phyloP scores from a whole-genome alignment of 2,329 filamentous ascomycete genomes.

The Epichloe aotearoae region DNA sequence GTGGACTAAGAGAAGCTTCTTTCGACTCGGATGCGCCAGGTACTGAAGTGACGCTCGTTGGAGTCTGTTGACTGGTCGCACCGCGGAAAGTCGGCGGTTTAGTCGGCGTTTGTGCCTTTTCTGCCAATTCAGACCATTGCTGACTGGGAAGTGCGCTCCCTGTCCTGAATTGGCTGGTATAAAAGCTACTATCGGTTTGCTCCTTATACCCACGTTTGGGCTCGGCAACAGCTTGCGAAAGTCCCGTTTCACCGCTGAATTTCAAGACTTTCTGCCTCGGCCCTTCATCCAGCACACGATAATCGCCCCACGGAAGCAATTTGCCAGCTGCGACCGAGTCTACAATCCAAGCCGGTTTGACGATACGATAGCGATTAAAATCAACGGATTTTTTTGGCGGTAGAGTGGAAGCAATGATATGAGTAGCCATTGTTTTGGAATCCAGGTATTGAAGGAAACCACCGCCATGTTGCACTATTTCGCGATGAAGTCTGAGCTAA shows the following conservation, averaged over 20 bases:
- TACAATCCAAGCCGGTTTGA: conserved; percentile 87
- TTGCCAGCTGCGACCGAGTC: conserved; percentile 76
- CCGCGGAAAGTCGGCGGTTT: conserved; percentile 4
- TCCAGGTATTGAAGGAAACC: conserved; percentile 91
- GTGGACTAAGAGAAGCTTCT: neutral
- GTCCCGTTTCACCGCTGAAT: conserved; percentile 46
- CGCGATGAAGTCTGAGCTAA: conserved; percentile 49
- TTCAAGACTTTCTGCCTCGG: conserved; percentile 65
- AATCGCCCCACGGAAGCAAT: conserved; percentile 74
- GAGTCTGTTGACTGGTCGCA: neutral
- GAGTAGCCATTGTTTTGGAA: conserved; percentile 86
- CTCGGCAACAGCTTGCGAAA: conserved; percentile 50
- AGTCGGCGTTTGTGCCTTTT: conserved; percentile 14
- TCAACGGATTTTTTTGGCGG: conserved; percentile 94
- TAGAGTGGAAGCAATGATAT: conserved; percentile 83
- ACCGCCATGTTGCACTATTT: conserved; percentile 88
- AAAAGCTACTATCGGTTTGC: conserved; percentile 73
- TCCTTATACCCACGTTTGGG: conserved; percentile 56
- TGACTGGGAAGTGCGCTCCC: conserved; percentile 16
- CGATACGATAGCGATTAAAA: conserved; percentile 76
- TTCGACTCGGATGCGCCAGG: neutral
- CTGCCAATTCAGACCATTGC: conserved; percentile 14
- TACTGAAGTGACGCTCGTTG: neutral
- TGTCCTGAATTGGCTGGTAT: conserved; percentile 54
- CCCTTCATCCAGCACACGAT: conserved; percentile 74